Evolutionary conservation across 2,329 filamentous ascomycete genomes (phyloP).

Genomic region (Paracamarosporium sp.): DNA sequence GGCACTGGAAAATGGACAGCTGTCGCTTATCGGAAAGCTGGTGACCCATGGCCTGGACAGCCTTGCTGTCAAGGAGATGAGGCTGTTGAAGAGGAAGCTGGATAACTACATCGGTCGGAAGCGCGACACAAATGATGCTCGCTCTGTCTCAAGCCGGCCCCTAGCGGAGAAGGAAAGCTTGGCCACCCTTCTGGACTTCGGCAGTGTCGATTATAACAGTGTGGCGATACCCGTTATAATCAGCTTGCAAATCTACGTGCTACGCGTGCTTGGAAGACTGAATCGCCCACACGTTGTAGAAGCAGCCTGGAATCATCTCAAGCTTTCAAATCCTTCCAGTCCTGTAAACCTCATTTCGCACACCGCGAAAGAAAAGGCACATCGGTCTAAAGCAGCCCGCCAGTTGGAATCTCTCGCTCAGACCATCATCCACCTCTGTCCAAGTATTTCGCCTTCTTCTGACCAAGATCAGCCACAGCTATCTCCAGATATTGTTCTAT

Average conservation of each 20-base stretch:
- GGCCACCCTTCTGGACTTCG: constrained; percentile 69
- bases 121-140: constrained; percentile 7
- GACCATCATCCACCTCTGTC: constrained; percentile 69
- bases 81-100: constrained; percentile 69
- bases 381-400: constrained; percentile 63
- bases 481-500: constrained; percentile 64
- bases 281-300: constrained; percentile 68
- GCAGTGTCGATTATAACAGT: constrained; percentile 44
- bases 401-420: constrained; percentile 73
- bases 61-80: constrained; percentile 73
- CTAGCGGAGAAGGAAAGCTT: constrained; percentile 55
- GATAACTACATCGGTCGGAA: constrained; percentile 47
- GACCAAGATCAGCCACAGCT: constrained; percentile 67
- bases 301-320: constrained; percentile 62
- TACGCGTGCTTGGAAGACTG: constrained; percentile 67
- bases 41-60: constrained; percentile 69
- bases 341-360: constrained; percentile 64
- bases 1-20: constrained; percentile 77
- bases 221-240: constrained; percentile 62
- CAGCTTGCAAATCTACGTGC: constrained; percentile 68
- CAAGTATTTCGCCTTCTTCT: constrained; percentile 69
- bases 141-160: constrained; percentile 10
- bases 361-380: constrained; percentile 56
- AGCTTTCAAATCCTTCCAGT: constrained; percentile 61
- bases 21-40: constrained; percentile 71